Evolutionary conservation across 2,329 filamentous ascomycete species (phyloP), one percentile per base, ranked within the genome.

Genomic region (Fusarium pilosicola): DNA sequence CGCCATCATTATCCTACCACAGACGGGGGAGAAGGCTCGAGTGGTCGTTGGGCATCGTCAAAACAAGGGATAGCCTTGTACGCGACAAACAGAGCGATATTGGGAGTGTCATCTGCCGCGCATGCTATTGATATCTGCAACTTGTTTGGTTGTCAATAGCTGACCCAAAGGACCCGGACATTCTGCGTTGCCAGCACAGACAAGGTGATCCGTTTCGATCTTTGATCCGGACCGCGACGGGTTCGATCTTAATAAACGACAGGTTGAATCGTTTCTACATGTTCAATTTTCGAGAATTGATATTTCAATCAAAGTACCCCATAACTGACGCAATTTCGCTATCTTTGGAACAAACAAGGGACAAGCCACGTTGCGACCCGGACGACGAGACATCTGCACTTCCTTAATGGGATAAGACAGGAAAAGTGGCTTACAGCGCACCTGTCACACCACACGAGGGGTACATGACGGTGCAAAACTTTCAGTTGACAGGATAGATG

Each of bases 31-130:
- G 58, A 68, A 70, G 61, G 63, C 56, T 64, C 62, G 62, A 62
- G 68, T 63, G 65, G 58, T 39, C 59, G 62, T 78, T 78, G 75
- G 76, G 76, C 76, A 78, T 76, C 76, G 68, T 71, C 63, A 59
- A 63, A 71, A 67, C 76, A 77, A 74, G 76, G 76, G 72, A 76
- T 68, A 78, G 76, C 76, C 76, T 77, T 78, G 76, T 76, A 76
- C 45, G 42, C 45, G 55, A 63, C 62, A 70, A 67, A 69, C 75
- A 74, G 42, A 65, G 34, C 65, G 62, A 70, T 57, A 60, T 58
- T 67, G 57, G 45, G 62, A 69, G 64, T 60, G 45, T 54, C 65
- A 75, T 65, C 69, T 75, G 62, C 63, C 63, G 67, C 67, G 58
- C 34, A 63, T 70, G 67, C 73, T 73, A 48, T 61, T 49, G 64